Percentiles rank a stretch among this genome's conserved stretches.
These are phyloP conservation scores for Turritis glabra DNA, from an alignment of 345 rosid species.

Conservation along the genomic window DNA sequence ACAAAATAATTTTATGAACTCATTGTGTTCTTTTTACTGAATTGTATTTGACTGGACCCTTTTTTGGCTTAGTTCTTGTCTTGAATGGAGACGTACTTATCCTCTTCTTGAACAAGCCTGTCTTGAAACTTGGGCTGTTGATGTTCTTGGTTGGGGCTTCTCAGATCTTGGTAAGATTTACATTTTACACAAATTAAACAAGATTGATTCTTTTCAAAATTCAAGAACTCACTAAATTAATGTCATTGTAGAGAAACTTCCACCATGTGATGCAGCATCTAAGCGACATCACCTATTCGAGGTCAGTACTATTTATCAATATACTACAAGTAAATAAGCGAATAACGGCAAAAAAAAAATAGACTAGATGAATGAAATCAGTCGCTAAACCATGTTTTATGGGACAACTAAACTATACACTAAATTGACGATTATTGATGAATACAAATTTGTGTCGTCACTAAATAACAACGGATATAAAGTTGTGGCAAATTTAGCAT, in stretches of 20 bases:
- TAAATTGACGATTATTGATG: not conserved
- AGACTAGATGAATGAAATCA: not conserved
- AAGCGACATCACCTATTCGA: constrained; percentile 75
- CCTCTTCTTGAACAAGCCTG: constrained; percentile 77
- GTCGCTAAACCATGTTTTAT: not conserved
- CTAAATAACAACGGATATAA: not conserved
- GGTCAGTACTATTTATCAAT: constrained; percentile 40
- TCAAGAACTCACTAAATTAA: not conserved
- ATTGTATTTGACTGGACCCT: too few relatives aligned
- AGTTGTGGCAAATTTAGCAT: not conserved
- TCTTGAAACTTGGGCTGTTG: constrained; percentile 87
- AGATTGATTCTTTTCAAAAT: not conserved
- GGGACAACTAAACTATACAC: not conserved
- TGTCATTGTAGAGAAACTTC: constrained; percentile 50
- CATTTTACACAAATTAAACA: not conserved
- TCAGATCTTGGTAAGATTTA: constrained; percentile 63
- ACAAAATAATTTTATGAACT: not conserved
- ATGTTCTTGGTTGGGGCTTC: constrained; percentile 95
- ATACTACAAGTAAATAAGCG: not conserved
- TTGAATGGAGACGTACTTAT: constrained; percentile 76
- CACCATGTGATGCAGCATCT: constrained; percentile 67
- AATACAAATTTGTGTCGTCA: not conserved
- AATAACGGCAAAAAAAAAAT: not conserved
- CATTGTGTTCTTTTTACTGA: constrained; percentile 4
- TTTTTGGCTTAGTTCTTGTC: constrained; percentile 56